Evolutionary conservation across 2,329 filamentous ascomycete species (phyloP).

Genomic region (Balansia obtecta): DNA sequence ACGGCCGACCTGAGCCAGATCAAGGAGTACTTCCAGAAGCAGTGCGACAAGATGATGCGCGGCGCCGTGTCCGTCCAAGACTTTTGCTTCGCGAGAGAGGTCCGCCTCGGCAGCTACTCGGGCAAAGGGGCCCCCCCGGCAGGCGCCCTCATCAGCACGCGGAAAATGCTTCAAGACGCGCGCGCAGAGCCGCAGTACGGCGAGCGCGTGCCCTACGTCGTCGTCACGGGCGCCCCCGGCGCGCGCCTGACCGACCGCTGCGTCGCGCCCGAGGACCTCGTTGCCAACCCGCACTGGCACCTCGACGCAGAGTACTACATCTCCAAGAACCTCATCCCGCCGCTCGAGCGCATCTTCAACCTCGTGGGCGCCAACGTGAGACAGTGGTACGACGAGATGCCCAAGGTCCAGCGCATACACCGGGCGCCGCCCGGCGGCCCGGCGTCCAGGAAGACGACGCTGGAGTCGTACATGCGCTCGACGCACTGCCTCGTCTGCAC

Average conservation of each 20-base stretch:
- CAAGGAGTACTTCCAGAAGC: conserved; percentile 78
- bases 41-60: conserved; percentile 87
- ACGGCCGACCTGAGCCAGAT: conserved; percentile 81
- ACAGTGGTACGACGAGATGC: conserved; percentile 94
- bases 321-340: conserved; percentile 86
- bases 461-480: conserved; percentile 88
- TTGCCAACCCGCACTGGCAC: conserved; percentile 63
- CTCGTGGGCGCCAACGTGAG: conserved; percentile 85
- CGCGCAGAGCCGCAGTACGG: conserved; percentile 87
- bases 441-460: conserved; percentile 48
- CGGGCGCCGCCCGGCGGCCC: conserved; percentile 17
- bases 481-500: conserved; percentile 67
- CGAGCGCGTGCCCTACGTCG: conserved; percentile 89
- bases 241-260: conserved; percentile 80
- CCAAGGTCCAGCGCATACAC: conserved; percentile 66
- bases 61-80: conserved; percentile 84
- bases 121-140: conserved; percentile 70
- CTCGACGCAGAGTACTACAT: conserved; percentile 97
- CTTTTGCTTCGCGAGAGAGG: conserved; percentile 90
- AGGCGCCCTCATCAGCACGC: conserved; percentile 78
- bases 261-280: conserved; percentile 72
- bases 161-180: conserved; percentile 75
- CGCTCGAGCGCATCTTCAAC: conserved; percentile 91
- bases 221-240: conserved; percentile 77
- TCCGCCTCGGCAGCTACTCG: conserved; percentile 73